phyloP scores from a whole-genome alignment of 192 early-diverging fungal genomes.

The Coemansia sp. region DNA sequence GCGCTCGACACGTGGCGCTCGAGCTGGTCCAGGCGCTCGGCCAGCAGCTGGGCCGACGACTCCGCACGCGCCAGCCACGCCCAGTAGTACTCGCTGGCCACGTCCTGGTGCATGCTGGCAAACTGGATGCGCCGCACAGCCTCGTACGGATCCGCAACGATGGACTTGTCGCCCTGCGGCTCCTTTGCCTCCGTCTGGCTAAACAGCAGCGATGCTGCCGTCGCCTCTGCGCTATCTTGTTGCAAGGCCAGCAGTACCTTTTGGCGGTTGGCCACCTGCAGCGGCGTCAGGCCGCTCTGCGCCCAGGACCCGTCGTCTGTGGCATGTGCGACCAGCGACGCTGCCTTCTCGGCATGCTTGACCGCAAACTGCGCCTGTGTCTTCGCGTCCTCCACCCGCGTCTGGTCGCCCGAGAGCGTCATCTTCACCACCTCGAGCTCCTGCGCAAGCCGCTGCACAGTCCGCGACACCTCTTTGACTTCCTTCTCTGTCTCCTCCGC shows the following conservation, averaged over 20 bases:
- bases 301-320: conserved; percentile 40
- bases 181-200: background rate
- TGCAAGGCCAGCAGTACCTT: conserved; percentile 28
- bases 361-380: conserved; percentile 29
- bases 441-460: conserved; percentile 23
- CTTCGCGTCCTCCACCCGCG: conserved; percentile 30
- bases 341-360: conserved; percentile 41
- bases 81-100: conserved; percentile 47
- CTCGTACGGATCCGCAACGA: conserved; percentile 20
- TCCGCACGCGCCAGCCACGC: conserved; percentile 37
- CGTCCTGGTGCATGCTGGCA: conserved; percentile 33
- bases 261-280: conserved; percentile 35
- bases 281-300: conserved; percentile 30
- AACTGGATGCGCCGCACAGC: conserved; percentile 40
- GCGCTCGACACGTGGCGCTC: conserved; percentile 35
- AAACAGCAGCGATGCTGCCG: conserved; percentile 9
- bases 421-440: conserved; percentile 34
- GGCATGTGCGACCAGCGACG: conserved; percentile 37
- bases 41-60: conserved; percentile 20
- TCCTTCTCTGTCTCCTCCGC: conserved; percentile 32
- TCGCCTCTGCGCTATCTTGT: background rate
- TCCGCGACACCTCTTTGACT: conserved; percentile 1
- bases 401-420: conserved; percentile 28
- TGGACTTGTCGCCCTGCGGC: background rate
- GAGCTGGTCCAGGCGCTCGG: conserved; percentile 41